Conservation (phyloP, 2,329 filamentous ascomycete species). For the Hansfordia pulvinata region DNA sequence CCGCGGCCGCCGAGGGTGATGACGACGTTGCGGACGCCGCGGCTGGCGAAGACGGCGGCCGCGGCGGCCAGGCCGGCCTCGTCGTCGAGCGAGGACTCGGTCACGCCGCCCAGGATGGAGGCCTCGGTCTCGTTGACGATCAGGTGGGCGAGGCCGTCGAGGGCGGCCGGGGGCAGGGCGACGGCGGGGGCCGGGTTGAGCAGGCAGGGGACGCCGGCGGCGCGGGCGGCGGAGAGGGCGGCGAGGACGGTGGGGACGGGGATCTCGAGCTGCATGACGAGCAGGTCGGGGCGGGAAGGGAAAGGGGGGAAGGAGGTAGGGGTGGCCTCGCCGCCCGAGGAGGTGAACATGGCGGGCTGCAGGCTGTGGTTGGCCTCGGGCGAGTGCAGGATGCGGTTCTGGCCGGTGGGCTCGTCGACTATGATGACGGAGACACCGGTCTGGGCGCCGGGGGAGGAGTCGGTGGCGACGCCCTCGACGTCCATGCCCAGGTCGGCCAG, state of each 20-base stretch:
- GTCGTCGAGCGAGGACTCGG: conserved; percentile 32
- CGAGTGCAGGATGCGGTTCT: conserved; percentile 65
- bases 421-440: conserved; percentile 66
- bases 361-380: conserved; percentile 55
- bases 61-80: conserved; percentile 30
- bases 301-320: too few relatives aligned
- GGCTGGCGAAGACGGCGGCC: conserved; percentile 45
- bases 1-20: conserved; percentile 75
- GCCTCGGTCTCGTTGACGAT: conserved; percentile 90
- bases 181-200: conserved; percentile 78
- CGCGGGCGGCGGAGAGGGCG: conserved; percentile 37
- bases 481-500: conserved; percentile 50
- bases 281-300: conserved; percentile 53
- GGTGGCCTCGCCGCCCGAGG: conserved; percentile 14
- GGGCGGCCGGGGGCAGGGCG: conserved; percentile 51
- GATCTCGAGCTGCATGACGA: conserved; percentile 71
- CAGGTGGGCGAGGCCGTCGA: conserved; percentile 57
- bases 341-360: conserved; percentile 19
- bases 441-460: conserved; percentile 23
- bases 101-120: conserved; percentile 49
- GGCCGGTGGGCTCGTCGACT: conserved; percentile 57
- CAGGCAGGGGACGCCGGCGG: conserved; percentile 45
- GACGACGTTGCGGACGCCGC: conserved; percentile 64
- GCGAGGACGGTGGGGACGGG: conserved; percentile 51
- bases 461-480: conserved; percentile 34